Evolutionary conservation across 495 filamentous ascomycete genomes (phyloP), one percentile per base, ranked within the genome.

Genomic region (Penicillium subrubescens): DNA sequence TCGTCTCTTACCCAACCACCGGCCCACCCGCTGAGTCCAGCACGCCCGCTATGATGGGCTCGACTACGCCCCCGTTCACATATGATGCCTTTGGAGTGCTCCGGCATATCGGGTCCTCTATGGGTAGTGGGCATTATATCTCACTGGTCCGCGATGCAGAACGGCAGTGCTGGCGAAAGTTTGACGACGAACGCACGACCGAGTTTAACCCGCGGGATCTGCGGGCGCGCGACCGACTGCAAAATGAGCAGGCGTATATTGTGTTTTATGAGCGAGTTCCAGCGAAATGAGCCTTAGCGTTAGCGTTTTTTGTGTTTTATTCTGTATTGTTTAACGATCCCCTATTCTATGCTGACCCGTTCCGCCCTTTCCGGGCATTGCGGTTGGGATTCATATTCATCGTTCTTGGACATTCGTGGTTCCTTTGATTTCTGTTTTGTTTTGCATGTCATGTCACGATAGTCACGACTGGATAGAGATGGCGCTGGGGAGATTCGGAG

Each of bases 61-160:
- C 85, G 27, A 88, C 86, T 48, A 87, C 80, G 41, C 84, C 85
- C 10, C 89, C 90, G 0, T 91, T 88, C 64, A 81, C 79, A 8
- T 92, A 92, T 65, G 87, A 91, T 67, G 80, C 86, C n/a, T 92
- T 92, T 69, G 90, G 82, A 0, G 89, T 92, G 1, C 79, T 90
- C 27, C 84, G 89, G 59, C 90, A 92, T 70, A 72, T 90, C 31
- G 90, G 90, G 19, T 80, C 76, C 2, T 85, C 84, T 1, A 77
- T 90, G 62, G 81, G 85, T 29, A 87, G 86, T 58, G 90, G 90
- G 4, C 90, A 92, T 74, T 92, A 92, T 67, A 86, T 89, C 17
- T 84, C 87, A 3, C 72, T 89, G 33, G 87, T 90, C 44, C 84
- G 83, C 52, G 88, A 91, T 69, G 80, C 79, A 34, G 85, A 80